Evolutionary conservation across 2,329 filamentous ascomycete genomes (phyloP).

Genomic region (Colletotrichum higginsianum): DNA sequence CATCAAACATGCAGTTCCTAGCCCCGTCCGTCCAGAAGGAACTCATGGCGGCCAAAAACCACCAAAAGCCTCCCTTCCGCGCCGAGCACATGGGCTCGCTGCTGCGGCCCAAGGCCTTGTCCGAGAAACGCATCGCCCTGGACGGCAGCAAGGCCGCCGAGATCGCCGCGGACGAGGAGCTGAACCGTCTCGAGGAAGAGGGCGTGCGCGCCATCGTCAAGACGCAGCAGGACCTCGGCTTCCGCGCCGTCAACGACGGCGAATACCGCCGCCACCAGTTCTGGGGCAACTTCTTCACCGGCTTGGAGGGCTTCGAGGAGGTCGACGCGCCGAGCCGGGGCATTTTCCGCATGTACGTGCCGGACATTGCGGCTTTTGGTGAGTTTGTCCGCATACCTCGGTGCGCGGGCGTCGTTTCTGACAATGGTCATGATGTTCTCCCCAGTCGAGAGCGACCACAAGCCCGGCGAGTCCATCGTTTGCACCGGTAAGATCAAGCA

Average conservation of each 20-base stretch:
- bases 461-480: slow-evolving; percentile 62
- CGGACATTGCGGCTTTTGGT: slow-evolving; percentile 59
- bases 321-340: slow-evolving; percentile 51
- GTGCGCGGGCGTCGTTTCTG: neutral
- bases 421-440: neutral
- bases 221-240: slow-evolving; percentile 76
- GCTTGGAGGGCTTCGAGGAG: slow-evolving; percentile 59
- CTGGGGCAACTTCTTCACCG: slow-evolving; percentile 54
- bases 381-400: slow-evolving; percentile 20
- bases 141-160: slow-evolving; percentile 48
- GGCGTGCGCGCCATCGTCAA: slow-evolving; percentile 78
- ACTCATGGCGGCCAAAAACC: slow-evolving; percentile 35
- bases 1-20: slow-evolving; percentile 11
- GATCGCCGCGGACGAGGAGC: slow-evolving; percentile 62
- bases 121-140: slow-evolving; percentile 50
- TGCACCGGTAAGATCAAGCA: slow-evolving; percentile 64
- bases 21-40: slow-evolving; percentile 4
- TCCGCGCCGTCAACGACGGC: slow-evolving; percentile 78
- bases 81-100: slow-evolving; percentile 84
- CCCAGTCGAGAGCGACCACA: slow-evolving; percentile 60
- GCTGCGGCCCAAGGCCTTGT: slow-evolving; percentile 71
- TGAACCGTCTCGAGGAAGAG: slow-evolving; percentile 75
- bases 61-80: slow-evolving; percentile 71
- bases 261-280: slow-evolving; percentile 69
- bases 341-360: slow-evolving; percentile 56